These are phyloP conservation scores for Torulaspora quercuum DNA, from an alignment of 805 yeast species.

Conservation along the genomic window DNA sequence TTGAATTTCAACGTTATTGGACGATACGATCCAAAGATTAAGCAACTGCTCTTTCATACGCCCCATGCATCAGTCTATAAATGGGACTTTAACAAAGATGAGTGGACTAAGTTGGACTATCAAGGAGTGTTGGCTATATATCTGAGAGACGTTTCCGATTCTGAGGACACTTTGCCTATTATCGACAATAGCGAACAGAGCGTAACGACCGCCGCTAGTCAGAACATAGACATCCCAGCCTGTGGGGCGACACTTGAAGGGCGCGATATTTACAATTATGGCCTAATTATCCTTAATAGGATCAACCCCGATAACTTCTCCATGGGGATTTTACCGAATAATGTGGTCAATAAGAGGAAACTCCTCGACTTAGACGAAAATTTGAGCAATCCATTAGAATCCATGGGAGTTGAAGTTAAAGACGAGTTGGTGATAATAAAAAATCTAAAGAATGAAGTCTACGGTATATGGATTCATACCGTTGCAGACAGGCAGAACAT, in stretches of 20 bases:
- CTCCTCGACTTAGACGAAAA: slow-evolving; percentile 36
- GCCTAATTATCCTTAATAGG: slow-evolving; percentile 66
- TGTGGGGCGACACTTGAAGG: slow-evolving; percentile 28
- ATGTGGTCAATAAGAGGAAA: slow-evolving; percentile 42
- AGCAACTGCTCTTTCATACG: slow-evolving; percentile 62
- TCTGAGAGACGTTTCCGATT: slow-evolving; percentile 44
- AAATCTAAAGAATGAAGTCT: slow-evolving; percentile 64
- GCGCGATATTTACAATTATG: slow-evolving; percentile 53
- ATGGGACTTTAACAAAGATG: slow-evolving; percentile 52
- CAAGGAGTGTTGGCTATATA: slow-evolving; percentile 71
- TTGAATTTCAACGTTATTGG: slow-evolving; percentile 73
- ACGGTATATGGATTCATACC: slow-evolving; percentile 76
- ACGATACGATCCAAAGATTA: slow-evolving; percentile 68
- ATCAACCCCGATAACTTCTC: slow-evolving; percentile 67
- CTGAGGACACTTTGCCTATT: slow-evolving; percentile 21
- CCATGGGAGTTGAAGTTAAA: slow-evolving; percentile 63
- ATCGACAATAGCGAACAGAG: slow-evolving; percentile 14
- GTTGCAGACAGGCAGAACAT: slow-evolving; percentile 61
- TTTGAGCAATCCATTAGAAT: slow-evolving; percentile 36
- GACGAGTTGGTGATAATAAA: slow-evolving; percentile 69
- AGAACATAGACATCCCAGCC: slow-evolving; percentile 13
- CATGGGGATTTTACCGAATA: slow-evolving; percentile 61
- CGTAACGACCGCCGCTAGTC: slow-evolving; percentile 11
- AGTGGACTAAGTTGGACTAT: slow-evolving; percentile 67
- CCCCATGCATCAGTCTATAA: slow-evolving; percentile 71